A percentile compares a stretch with the other conserved stretches of the same genome.
Conservation (phyloP, 164 flowering plant genomes). For the Sedum album region DNA sequence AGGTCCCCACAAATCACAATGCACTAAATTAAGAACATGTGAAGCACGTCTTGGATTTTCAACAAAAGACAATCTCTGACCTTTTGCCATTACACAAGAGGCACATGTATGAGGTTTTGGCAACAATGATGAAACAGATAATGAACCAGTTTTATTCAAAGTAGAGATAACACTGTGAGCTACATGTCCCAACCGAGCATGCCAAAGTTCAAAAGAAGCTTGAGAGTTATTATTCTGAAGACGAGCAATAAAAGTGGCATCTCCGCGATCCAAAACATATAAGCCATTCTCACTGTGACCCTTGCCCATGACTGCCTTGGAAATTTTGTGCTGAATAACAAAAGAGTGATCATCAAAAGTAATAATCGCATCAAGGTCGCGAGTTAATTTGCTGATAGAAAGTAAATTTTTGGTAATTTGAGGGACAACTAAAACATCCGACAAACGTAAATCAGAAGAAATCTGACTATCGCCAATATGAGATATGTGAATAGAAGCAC, state of each 20-base stretch:
- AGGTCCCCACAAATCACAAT: background rate
- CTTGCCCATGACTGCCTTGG: background rate
- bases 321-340: background rate
- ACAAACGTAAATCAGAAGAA: background rate
- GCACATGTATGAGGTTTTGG: background rate
- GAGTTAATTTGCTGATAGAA: background rate
- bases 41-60: background rate
- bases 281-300: no score
- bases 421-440: background rate
- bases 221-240: no score
- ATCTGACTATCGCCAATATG: background rate
- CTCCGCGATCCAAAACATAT: no score
- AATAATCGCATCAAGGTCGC: background rate
- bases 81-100: background rate
- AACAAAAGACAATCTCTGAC: background rate
- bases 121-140: constrained; percentile 10
- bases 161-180: background rate
- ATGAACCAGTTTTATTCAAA: background rate
- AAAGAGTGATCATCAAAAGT: no score
- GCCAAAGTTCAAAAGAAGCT: no score
- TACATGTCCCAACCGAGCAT: background rate
- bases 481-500: background rate
- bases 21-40: background rate
- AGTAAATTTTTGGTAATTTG: background rate
- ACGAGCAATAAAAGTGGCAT: no score